Percentiles rank a stretch among this genome's conserved stretches.
These are phyloP conservation scores for Glycine tomentella DNA, from an alignment of 306 rosid genomes.

Conservation along the genomic window DNA sequence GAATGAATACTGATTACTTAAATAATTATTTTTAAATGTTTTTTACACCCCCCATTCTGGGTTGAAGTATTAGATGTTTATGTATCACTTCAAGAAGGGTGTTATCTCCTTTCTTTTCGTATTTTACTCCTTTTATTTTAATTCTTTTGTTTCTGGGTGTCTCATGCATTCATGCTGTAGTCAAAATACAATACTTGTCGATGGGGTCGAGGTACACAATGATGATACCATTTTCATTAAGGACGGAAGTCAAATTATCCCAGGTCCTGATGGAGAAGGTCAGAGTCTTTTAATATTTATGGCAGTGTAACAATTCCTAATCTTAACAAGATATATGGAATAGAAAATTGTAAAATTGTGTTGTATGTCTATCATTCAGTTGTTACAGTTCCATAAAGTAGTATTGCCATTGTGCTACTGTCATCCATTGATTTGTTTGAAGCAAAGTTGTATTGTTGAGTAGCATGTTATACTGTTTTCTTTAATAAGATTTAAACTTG, in stretches of 20 bases:
- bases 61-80: conserved; percentile 24
- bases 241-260: conserved; percentile 75
- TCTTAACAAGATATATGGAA: not conserved
- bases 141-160: conserved; percentile 23
- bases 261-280: conserved; percentile 76
- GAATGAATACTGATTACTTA: not conserved
- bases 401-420: not conserved
- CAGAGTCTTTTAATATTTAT: conserved; percentile 39
- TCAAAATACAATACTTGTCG: conserved; percentile 67
- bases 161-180: conserved; percentile 48
- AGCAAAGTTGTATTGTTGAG: conserved; percentile 21
- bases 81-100: not conserved
- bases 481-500: conserved; percentile 16
- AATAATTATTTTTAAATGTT: conserved; percentile 8
- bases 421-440: conserved; percentile 23
- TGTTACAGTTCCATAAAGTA: conserved; percentile 18
- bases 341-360: conserved; percentile 20
- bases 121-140: not conserved
- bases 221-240: conserved; percentile 59
- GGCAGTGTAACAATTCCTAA: conserved; percentile 20
- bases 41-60: not conserved
- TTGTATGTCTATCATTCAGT: conserved; percentile 1
- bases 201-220: conserved; percentile 58
- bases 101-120: conserved; percentile 31
- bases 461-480: conserved; percentile 21